phyloP scores from a whole-genome alignment of 805 yeast genomes.

The Lachancea meyersii region DNA sequence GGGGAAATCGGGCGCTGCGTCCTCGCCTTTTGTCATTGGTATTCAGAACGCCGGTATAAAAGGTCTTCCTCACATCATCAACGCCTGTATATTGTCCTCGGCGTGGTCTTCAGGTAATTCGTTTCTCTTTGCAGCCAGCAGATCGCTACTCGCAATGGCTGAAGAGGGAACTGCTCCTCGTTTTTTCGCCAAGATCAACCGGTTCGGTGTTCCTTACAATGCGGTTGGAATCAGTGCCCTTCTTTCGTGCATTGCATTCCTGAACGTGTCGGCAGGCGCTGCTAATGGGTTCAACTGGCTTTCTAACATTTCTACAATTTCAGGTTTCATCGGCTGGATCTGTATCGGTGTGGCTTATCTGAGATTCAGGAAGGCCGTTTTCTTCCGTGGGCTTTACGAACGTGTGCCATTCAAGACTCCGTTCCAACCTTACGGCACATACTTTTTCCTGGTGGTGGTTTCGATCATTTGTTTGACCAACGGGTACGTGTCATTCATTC shows the following conservation, averaged over 20 bases:
- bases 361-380: slow-evolving; percentile 55
- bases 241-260: slow-evolving; percentile 40
- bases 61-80: slow-evolving; percentile 42
- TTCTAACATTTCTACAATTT: slow-evolving; percentile 52
- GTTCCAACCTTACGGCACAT: slow-evolving; percentile 33
- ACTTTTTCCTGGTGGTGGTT: slow-evolving; percentile 41
- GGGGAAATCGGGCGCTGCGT: slow-evolving; percentile 34
- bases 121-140: slow-evolving; percentile 44
- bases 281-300: slow-evolving; percentile 55
- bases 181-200: slow-evolving; percentile 39
- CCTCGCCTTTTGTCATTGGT: slow-evolving; percentile 47
- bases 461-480: slow-evolving; percentile 55
- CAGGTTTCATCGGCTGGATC: slow-evolving; percentile 57
- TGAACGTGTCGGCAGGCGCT: slow-evolving; percentile 45
- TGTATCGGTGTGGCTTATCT: slow-evolving; percentile 44
- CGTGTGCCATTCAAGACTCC: slow-evolving; percentile 50
- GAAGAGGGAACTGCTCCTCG: slow-evolving; percentile 45
- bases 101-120: slow-evolving; percentile 37
- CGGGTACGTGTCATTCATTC: slow-evolving; percentile 62
- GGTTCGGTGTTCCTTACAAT: slow-evolving; percentile 48
- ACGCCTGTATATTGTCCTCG: slow-evolving; percentile 43
- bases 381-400: slow-evolving; percentile 42
- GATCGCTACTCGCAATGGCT: slow-evolving; percentile 40
- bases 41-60: slow-evolving; percentile 44
- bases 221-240: slow-evolving; percentile 8